Base-by-base conservation (phyloP, 1,139 yeast genomes). In the Taphrina communis region DNA sequence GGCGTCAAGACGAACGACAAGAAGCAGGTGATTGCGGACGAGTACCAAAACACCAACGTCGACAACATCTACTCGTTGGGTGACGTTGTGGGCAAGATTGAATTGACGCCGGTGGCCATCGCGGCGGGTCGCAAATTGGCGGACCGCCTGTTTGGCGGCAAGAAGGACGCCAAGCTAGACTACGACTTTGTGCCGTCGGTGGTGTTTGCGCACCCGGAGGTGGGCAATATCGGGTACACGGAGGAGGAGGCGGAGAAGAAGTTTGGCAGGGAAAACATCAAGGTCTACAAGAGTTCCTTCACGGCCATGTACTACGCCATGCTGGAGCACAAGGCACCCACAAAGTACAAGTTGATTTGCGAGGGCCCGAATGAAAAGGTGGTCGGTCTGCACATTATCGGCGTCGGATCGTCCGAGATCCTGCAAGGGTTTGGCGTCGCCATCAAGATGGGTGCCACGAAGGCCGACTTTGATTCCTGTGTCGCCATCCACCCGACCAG, bases 391-490 rank as follows among this genome's bases (percentile, higher is more conserved):
- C 99, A 94, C 78, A 80, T 94, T 70, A 89, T 93, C 73, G 99
- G 99, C 71, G 97, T 92, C 76, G 80, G 86, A 12, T 87, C 96
- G 72, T 86, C 96, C 51, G 99, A 94, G 80, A 92, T 95, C 72
- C 84, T 94, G 75, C 99, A 94, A 83, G 99, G 99, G 48, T 94
- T 94, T 76, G 99, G 98, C 70, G 99, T 92, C 68, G 99, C 99
- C 70, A 82, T 94, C 73, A 92, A 92, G 50, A 90, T 90, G 96
- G 99, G 99, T 51, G 99, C 99, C 58, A 94, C 99, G 60, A 94
- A 94, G 83, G 86, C 86, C 66, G 97, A 94, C 78, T 93, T 94
- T 73, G 99, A 94, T 80, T 88, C 82, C 77, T 90, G 96, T 81
- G 98, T 94, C 48, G 99, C 99, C 61, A 94, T 94, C 76, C 99